Conservation (phyloP, 768 basidiomycete species). For the Pholiota molesta region DNA sequence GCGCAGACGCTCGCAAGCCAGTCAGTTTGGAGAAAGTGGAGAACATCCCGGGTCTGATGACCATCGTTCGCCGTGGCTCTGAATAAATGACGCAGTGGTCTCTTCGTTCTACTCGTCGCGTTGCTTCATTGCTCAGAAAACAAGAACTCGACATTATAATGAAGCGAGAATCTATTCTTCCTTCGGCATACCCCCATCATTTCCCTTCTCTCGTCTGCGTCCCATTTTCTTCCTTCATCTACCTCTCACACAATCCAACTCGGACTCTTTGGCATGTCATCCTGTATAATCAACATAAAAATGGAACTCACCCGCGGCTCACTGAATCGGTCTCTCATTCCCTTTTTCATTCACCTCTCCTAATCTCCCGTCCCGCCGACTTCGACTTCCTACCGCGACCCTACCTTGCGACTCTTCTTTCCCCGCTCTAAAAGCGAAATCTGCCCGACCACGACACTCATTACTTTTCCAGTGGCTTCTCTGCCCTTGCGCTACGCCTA, state of each 20-base stretch:
- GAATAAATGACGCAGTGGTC: neutral
- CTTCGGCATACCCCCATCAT: neutral
- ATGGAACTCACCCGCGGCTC: neutral
- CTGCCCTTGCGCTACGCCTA: neutral
- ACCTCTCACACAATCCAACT: neutral
- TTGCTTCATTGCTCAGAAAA: neutral
- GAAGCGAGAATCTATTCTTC: neutral
- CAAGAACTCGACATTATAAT: neutral
- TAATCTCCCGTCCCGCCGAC: neutral
- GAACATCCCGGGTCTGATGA: constrained; percentile 77
- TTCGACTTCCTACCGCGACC: neutral
- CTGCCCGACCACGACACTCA: neutral
- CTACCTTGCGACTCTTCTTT: neutral
- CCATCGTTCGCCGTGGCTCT: constrained; percentile 44
- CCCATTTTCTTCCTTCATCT: neutral
- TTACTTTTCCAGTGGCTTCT: neutral
- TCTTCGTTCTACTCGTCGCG: neutral
- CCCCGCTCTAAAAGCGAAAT: neutral
- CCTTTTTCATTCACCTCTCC: constrained; percentile 6
- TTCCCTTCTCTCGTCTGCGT: neutral
- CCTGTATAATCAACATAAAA: neutral
- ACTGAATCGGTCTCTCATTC: neutral
- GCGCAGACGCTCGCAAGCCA: constrained; percentile 60
- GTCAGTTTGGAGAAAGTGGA: constrained; percentile 63
- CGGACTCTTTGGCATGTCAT: neutral